Conservation (phyloP, 2,329 filamentous ascomycete species). For the Fusarium pseudograminearum region DNA sequence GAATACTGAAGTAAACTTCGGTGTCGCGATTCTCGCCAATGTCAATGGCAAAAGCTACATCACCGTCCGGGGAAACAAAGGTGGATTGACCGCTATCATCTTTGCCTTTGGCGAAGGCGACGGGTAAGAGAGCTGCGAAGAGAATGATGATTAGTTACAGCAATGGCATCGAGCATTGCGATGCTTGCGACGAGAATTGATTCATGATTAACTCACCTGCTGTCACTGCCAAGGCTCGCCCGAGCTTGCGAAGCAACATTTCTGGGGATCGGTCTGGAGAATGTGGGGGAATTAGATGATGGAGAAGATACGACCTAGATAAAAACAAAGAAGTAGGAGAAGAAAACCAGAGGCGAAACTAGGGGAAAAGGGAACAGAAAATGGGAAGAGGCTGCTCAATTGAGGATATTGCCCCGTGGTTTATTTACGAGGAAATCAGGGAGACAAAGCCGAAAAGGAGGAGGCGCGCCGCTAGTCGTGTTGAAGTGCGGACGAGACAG, state of each 20-base stretch:
- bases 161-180: background rate
- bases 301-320: background rate
- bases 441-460: slow-evolving; percentile 39
- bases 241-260: slow-evolving; percentile 50
- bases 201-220: slow-evolving; percentile 42
- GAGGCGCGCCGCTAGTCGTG: slow-evolving; percentile 41
- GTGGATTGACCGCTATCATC: slow-evolving; percentile 54
- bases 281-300: slow-evolving; percentile 19
- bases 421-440: slow-evolving; percentile 32
- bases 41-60: slow-evolving; percentile 63
- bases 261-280: slow-evolving; percentile 21
- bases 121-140: slow-evolving; percentile 43
- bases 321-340: background rate
- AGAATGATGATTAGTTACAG: slow-evolving; percentile 5
- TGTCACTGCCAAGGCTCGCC: slow-evolving; percentile 48
- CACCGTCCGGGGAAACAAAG: slow-evolving; percentile 59
- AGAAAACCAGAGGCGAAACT: background rate
- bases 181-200: background rate
- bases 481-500: slow-evolving; percentile 11
- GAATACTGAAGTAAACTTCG: slow-evolving; percentile 67
- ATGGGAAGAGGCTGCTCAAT: slow-evolving; percentile 10
- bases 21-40: slow-evolving; percentile 60
- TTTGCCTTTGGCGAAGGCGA: slow-evolving; percentile 45
- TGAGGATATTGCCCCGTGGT: slow-evolving; percentile 6
- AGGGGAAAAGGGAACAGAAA: slow-evolving; percentile 2